These are phyloP conservation scores for Fagus sylvatica DNA, from an alignment of 306 rosid genomes.

Conservation along the genomic window DNA sequence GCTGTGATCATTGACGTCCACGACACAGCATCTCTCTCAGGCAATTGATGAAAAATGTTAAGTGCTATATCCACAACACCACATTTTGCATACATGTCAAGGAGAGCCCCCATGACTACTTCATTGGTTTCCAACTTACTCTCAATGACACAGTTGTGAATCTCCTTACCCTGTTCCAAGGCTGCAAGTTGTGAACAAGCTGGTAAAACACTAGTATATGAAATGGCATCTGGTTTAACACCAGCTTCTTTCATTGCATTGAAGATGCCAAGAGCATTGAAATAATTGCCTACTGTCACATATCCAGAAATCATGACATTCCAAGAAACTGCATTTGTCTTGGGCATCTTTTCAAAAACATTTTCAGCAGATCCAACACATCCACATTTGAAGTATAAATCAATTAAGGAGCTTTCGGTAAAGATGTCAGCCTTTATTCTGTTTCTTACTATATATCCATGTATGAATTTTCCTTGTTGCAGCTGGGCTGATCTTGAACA, in stretches of 20 bases:
- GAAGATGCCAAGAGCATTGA: conserved; percentile 56
- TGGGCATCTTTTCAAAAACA: conserved; percentile 48
- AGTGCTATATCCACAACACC: conserved; percentile 75
- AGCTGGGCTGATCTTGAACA: conserved; percentile 56
- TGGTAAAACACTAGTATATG: conserved; percentile 61
- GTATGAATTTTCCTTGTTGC: conserved; percentile 60
- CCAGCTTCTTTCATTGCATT: conserved; percentile 48
- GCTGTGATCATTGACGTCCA: conserved; percentile 90
- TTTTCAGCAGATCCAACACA: conserved; percentile 52
- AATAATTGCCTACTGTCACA: conserved; percentile 52
- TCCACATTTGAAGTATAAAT: conserved; percentile 78
- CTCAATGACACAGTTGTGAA: conserved; percentile 53
- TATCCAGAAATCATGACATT: conserved; percentile 82
- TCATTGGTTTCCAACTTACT: conserved; percentile 48
- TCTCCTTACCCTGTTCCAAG: conserved; percentile 71
- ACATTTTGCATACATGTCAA: conserved; percentile 88
- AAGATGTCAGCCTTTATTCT: conserved; percentile 51
- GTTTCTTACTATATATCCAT: conserved; percentile 62
- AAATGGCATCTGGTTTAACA: conserved; percentile 66
- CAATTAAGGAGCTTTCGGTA: conserved; percentile 55
- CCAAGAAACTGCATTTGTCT: conserved; percentile 55
- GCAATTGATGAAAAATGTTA: conserved; percentile 57
- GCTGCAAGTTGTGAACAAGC: conserved; percentile 81
- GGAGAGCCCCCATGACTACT: conserved; percentile 79
- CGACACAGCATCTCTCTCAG: conserved; percentile 66